Evolutionary conservation across 1,139 yeast species (phyloP).

Genomic region (Yamadazyma trypodendri): DNA sequence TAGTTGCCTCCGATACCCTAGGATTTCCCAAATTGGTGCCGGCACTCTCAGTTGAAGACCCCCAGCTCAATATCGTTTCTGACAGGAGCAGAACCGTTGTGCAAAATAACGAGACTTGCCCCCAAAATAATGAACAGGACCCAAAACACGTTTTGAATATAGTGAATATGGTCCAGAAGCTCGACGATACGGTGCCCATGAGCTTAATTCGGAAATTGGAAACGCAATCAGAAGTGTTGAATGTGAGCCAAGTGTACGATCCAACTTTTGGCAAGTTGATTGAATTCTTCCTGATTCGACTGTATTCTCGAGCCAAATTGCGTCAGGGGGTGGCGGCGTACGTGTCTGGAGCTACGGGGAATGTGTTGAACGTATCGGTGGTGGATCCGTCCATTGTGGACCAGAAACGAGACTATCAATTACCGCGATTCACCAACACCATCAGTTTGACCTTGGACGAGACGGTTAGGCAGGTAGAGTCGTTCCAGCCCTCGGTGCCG

Average conservation of each 20-base stretch:
- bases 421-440: constrained; percentile 22
- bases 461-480: constrained; percentile 41
- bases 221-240: constrained; percentile 9
- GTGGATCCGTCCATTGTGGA: constrained; percentile 9
- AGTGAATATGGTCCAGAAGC: neutral
- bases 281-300: constrained; percentile 20
- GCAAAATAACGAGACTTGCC: neutral
- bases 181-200: constrained; percentile 7
- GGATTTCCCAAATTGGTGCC: neutral
- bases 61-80: constrained; percentile 4
- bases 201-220: constrained; percentile 7
- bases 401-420: constrained; percentile 9
- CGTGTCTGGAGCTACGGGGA: constrained; percentile 32
- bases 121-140: neutral
- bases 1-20: constrained; percentile 6
- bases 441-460: constrained; percentile 22
- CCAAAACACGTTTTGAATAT: neutral
- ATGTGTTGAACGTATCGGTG: constrained; percentile 14
- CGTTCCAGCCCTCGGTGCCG: constrained; percentile 17
- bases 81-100: neutral
- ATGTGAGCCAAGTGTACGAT: constrained; percentile 28
- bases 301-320: constrained; percentile 6
- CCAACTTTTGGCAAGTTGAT: constrained; percentile 33
- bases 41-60: neutral
- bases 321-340: constrained; percentile 27